Percentiles rank a stretch among this genome's conserved stretches.
Evolutionary conservation across 2,329 filamentous ascomycete species (phyloP).

Genomic region (Penicillium thymicola): DNA sequence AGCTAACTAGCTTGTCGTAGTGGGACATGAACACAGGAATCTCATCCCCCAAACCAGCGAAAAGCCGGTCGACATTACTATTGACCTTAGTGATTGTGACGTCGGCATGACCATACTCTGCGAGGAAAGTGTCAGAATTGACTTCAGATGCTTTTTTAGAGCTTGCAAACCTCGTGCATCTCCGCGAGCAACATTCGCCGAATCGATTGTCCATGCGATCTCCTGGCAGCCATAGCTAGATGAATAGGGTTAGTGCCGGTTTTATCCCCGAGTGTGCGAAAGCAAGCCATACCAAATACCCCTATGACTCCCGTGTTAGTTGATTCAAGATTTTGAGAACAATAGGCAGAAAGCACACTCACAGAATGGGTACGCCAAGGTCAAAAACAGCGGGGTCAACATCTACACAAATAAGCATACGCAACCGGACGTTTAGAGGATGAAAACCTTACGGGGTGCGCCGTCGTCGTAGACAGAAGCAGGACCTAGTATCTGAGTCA

Average conservation of each 20-base stretch:
- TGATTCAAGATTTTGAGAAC: conserved; percentile 66
- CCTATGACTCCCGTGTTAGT: conserved; percentile 24
- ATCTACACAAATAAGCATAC: conserved; percentile 35
- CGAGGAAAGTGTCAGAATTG: conserved; percentile 1
- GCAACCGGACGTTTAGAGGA: not conserved
- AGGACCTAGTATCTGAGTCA: conserved; percentile 45
- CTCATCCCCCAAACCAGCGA: conserved; percentile 68
- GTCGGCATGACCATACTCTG: conserved; percentile 68
- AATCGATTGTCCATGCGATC: conserved; percentile 66
- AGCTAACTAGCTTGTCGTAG: conserved; percentile 73
- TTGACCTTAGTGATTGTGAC: conserved; percentile 59
- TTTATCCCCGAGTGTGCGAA: conserved; percentile 21
- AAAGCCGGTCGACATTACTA: conserved; percentile 70
- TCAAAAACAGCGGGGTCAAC: conserved; percentile 68
- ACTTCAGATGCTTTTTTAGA: not conserved
- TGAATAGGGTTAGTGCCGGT: conserved; percentile 41
- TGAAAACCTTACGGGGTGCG: conserved; percentile 52
- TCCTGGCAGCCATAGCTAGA: conserved; percentile 62
- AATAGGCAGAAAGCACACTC: conserved; percentile 53
- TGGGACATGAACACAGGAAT: conserved; percentile 84
- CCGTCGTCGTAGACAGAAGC: conserved; percentile 78
- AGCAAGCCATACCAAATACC: conserved; percentile 17
- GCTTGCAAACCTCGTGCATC: conserved; percentile 47
- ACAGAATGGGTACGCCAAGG: conserved; percentile 60
- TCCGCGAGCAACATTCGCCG: conserved; percentile 65